Evolutionary conservation across 305 asterid species (phyloP), one percentile per base, ranked within the genome.

Genomic region (Lippia alba): DNA sequence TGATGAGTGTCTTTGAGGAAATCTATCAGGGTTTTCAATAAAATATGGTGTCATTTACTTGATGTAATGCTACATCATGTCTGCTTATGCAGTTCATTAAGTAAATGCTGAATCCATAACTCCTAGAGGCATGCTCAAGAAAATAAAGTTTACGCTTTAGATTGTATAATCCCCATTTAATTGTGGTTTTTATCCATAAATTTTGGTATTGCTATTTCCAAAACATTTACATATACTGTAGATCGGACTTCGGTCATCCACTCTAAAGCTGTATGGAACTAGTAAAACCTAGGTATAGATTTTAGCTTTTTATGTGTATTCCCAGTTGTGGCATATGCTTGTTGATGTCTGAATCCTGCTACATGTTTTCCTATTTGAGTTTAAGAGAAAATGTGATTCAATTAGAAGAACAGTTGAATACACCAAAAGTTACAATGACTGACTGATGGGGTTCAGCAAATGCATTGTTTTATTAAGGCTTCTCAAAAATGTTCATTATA

Each of bases 41-140:
- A n/a, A 46, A 58, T 45, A 56, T 58, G 49, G 20, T 34, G 3
- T 69, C 58, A 18, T 57, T 57, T 19, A 18, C 49, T 10, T 46
- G 15, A 58, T 34, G 39, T 16, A 24, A 15, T 32, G 74, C 50
- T 32, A 57, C 39, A 15, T 10, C 49, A 58, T 45, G 30, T 69
- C 66, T 57, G 66, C 18, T 58, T 69, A 24, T 54, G 58, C 34
- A 54, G 3, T 33, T 18, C 58, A 18, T 69, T 14, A 57, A 17
- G 46, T 65, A 30, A 24, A 55, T 8, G 39, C 16, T 69, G 44
- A 45, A 58, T 33, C 40, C 32, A 58, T 39, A 33, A 34, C 59
- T 30, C 30, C 24, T 44, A 11, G 40, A 55, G 34, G 48, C 45
- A 55, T 66, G 63, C 55, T 19, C 18, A 61, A 60, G 51, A 18